Base-by-base conservation (phyloP, 2,329 filamentous ascomycete genomes). In the Raffaelea ambrosiae region DNA sequence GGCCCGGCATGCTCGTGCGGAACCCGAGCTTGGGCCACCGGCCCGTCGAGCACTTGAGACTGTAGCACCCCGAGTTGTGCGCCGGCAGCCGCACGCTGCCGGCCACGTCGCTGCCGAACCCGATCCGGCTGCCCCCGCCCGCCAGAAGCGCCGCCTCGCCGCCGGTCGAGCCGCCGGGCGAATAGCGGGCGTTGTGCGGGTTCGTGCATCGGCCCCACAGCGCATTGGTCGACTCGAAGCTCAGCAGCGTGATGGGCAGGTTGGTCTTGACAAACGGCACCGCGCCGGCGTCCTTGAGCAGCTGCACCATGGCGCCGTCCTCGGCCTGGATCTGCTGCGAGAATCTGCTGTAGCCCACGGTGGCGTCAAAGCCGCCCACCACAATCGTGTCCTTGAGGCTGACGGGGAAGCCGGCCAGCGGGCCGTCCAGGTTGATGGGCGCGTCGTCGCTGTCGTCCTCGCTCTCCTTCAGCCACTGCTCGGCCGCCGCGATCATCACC, bases 191-290 rank as follows among this genome's bases (percentile, higher is more conserved):
- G 60, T 88, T 89, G 65, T 95, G 88, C 0, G 90, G 89, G 61
- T 95, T 96, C 16, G 76, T 82, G 55, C 77, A 83, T 29, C 81
- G 77, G 9, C 91, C 90, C 88, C 90, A 97, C 19, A 96, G 71
- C 52, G 77, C 76, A 58, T 81, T 81, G 47, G 80, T 79, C 16
- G 85, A 89, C 64, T 95, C 89, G 58, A 95, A 95, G 49, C 84
- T 89, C 38, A 95, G 73, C 2, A 95, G 75, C 0, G 89, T 95
- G 48, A 91, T 85, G 5, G 90, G 91, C 2, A 94, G 63, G 53
- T 93, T 93, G 1, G 90, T 96, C 72, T 96, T 97, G 54, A 90
- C 88, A 61, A 95, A 95, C 0, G 90, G 90, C 2, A 96, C 76
- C 0, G 90, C 89, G 20, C 90, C 86, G 3, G 88, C 88, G 61